Evolutionary conservation across 768 basidiomycete genomes (phyloP), one percentile per base, ranked within the genome.

Genomic region (Filobasidium wieringae): DNA sequence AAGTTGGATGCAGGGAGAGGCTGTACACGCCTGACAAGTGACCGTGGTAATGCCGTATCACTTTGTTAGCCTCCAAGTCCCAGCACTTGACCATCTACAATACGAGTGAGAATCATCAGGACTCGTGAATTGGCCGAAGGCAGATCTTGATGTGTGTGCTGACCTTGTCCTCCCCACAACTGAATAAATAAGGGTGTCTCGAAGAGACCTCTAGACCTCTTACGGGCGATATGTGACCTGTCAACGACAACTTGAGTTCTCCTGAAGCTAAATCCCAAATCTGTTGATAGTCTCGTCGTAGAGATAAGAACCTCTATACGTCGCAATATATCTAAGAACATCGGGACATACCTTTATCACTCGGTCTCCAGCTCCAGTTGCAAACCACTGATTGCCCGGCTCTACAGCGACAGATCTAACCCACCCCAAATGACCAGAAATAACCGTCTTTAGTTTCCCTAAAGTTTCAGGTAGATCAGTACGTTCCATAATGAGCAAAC

Each of bases 1-100:
- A 82, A 0, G 93, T 97, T 1, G 95, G 95, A 68, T 97, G 95
- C 1, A 99, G 78, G 22, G 74, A 82, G 55, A 97, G 79, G 0
- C 90, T 79, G 67, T 97, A 97, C n/a, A 99, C 92, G 41, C 95
- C 95, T 0, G 92, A 96, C 22, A 95, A 80, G 73, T 99, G 95
- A 1, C 95, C 95, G 71, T 99, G 95, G 70, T 99, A 97, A 74
- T 96, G 91, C 19, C 95, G 82, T 55, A 99, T 99, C 59, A 97
- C 93, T 75, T 97, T 99, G 79, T 99, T 99, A 27, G 87, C 86
- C 73, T 99, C 95, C 51, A 99, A 76, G 68, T 99, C 95, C 95
- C 95, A 97, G 66, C 95, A 97, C 77, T 96, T 97, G 33, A 99
- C 95, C 95, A 96, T 97, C 90, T 95, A 70, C 27, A 14, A 19